Base-by-base conservation (phyloP, 495 filamentous ascomycete genomes). In the Symbiotaphrina buchneri region DNA sequence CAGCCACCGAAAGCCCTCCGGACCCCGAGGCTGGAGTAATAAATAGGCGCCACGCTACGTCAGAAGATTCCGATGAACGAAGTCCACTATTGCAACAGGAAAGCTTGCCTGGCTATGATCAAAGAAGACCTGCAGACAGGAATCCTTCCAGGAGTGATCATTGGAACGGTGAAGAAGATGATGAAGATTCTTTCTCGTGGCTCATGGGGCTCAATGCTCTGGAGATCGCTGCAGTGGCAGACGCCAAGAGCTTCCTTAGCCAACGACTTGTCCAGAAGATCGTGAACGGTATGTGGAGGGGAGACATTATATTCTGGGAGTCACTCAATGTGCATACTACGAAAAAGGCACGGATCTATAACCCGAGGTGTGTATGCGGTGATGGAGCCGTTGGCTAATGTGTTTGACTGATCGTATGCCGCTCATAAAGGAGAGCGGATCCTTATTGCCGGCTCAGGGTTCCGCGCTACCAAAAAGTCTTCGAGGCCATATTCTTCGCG, bases 251-350 rank as follows among this genome's bases (percentile, higher is more conserved):
- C 19, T 95, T 93, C 40, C 62, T 93, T 10, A 79, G 78, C 46
- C 83, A 93, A 47, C 58, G 59, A 30, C 63, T 82, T 5, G 74
- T 95, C 19, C 85, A 94, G 42, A 75, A 73, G 38, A 74, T 93
- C 34, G 71, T 93, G 26, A 71, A 81, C 33, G 75, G 77, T 26
- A 83, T 93, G 32, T 93, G 85, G 85, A 71, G 71, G 27, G 85
- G 84, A 14, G 69, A 83, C 34, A 91, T 94, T 36, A 71, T 83
- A 11, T 92, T 93, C 45, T 95, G 84, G 83, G 74, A 91, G 37
- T 68, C 58, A 22, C 52, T 94, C 18, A 74, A 69, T 18, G 68
- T 80, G 11, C 55, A 78, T 41, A 71, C 78, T 0, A 68, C 51
- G 19, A 95, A 93, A 45, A 74, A 76, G 39, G 73, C 83, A 1